Evolutionary conservation across 345 rosid genomes (phyloP).

Genomic region (Arabidopsis suecica): DNA sequence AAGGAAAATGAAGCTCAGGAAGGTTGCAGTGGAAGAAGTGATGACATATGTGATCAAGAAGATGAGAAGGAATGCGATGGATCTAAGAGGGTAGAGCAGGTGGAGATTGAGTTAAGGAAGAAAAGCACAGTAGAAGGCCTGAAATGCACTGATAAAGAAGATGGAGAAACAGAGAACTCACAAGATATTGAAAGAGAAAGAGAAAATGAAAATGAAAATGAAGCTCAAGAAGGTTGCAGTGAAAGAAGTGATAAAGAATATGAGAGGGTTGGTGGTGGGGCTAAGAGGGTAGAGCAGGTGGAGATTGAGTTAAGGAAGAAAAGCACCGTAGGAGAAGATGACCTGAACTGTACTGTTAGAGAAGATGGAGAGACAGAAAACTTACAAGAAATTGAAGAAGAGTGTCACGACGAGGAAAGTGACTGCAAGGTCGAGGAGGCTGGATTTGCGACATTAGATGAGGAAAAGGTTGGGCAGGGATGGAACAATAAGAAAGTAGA

Average conservation of each 20-base stretch:
- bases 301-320: constrained; percentile 17
- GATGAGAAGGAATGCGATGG: not conserved
- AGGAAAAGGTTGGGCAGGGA: constrained; percentile 26
- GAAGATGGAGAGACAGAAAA: constrained; percentile 28
- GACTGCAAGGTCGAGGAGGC: constrained; percentile 2
- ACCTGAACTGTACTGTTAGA: constrained; percentile 12
- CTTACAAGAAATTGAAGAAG: constrained; percentile 8
- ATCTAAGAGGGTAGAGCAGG: constrained; percentile 25
- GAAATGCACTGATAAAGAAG: constrained; percentile 15
- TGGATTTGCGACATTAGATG: constrained; percentile 7
- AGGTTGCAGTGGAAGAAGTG: constrained; percentile 6
- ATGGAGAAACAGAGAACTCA: constrained; percentile 16
- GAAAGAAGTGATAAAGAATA: constrained; percentile 8
- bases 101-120: constrained; percentile 17
- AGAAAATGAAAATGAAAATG: not conserved
- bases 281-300: constrained; percentile 29
- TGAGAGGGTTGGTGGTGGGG: constrained; percentile 10
- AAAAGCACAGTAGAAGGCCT: not conserved
- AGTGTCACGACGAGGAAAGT: not conserved
- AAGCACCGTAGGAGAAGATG: constrained; percentile 10
- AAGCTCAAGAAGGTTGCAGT: constrained; percentile 9
- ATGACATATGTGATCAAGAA: not conserved
- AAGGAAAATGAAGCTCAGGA: constrained; percentile 12
- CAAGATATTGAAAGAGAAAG: not conserved
- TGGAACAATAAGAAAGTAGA: constrained; percentile 4